Conservation (phyloP, 2,329 filamentous ascomycete species). For the Lizonia empirigonia region DNA sequence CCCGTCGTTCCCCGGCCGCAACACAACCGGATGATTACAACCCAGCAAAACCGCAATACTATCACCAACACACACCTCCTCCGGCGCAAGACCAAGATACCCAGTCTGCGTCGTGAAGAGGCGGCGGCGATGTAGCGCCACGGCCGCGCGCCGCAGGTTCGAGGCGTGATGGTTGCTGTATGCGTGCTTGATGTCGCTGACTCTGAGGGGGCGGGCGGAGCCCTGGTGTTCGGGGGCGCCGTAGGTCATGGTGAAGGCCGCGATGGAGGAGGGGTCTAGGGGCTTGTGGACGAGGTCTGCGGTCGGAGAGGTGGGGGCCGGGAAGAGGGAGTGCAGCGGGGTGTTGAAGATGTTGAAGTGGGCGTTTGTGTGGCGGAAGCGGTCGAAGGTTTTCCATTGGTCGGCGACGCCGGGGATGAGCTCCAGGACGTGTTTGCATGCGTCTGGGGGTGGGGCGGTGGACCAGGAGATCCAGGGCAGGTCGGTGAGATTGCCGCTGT, state of each 20-base stretch:
- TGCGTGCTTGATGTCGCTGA: too few relatives aligned
- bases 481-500: background rate
- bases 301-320: too few relatives aligned
- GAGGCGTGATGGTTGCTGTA: background rate
- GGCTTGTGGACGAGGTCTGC: too few relatives aligned
- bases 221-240: too few relatives aligned
- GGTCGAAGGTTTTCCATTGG: background rate
- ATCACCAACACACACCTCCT: background rate
- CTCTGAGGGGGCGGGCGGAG: too few relatives aligned
- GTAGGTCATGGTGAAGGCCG: too few relatives aligned
- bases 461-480: background rate
- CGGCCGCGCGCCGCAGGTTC: background rate
- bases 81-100: background rate
- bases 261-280: background rate
- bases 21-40: background rate
- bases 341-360: background rate
- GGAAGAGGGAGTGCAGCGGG: too few relatives aligned
- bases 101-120: background rate
- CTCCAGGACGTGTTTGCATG: background rate
- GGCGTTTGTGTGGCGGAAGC: background rate
- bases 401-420: background rate
- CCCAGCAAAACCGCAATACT: background rate
- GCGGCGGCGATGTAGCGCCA: background rate
- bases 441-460: too few relatives aligned
- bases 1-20: background rate